phyloP scores from a whole-genome alignment of 2,329 filamentous ascomycete genomes.

The Aspergillus terreus region DNA sequence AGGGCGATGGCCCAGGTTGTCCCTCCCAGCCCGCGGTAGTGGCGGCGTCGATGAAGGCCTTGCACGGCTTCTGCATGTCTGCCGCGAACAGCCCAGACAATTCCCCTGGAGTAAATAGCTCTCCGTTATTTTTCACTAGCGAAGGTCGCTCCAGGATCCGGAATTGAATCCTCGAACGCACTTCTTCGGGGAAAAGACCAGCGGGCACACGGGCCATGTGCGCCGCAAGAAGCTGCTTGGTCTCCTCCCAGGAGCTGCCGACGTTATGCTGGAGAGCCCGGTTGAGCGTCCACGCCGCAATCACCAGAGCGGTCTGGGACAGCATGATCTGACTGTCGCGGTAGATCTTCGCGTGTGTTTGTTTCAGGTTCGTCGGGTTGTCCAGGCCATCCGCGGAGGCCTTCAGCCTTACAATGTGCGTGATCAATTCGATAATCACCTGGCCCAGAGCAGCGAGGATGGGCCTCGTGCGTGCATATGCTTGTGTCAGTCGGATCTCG shows the following conservation, averaged over 20 bases:
- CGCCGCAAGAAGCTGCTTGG: conserved; percentile 24
- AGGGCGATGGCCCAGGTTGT: conserved; percentile 18
- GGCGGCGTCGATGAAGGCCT: conserved; percentile 22
- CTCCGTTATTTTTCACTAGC: conserved; percentile 31
- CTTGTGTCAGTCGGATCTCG: conserved; percentile 24
- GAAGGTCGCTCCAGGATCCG: conserved; percentile 32
- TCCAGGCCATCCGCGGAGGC: conserved; percentile 22
- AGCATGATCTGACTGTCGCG: conserved; percentile 39
- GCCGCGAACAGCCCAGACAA: conserved; percentile 27
- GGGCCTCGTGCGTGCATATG: conserved; percentile 36
- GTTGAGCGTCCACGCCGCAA: conserved; percentile 38
- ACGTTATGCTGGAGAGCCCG: conserved; percentile 29
- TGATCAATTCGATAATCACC: conserved; percentile 38
- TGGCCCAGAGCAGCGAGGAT: conserved; percentile 40
- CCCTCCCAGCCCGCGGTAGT: conserved; percentile 15
- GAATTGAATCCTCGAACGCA: conserved; percentile 26
- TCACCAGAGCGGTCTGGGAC: conserved; percentile 36
- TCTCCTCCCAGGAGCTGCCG: conserved; percentile 22
- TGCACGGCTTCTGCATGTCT: conserved; percentile 22
- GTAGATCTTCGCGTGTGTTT: conserved; percentile 40
- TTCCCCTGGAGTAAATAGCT: conserved; percentile 32
- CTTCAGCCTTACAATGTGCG: conserved; percentile 35
- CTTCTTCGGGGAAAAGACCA: conserved; percentile 25
- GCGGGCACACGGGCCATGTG: conserved; percentile 29
- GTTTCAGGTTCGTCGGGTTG: conserved; percentile 37